Conservation (phyloP, 2,329 filamentous ascomycete genomes). For the Xylaria sp. region DNA sequence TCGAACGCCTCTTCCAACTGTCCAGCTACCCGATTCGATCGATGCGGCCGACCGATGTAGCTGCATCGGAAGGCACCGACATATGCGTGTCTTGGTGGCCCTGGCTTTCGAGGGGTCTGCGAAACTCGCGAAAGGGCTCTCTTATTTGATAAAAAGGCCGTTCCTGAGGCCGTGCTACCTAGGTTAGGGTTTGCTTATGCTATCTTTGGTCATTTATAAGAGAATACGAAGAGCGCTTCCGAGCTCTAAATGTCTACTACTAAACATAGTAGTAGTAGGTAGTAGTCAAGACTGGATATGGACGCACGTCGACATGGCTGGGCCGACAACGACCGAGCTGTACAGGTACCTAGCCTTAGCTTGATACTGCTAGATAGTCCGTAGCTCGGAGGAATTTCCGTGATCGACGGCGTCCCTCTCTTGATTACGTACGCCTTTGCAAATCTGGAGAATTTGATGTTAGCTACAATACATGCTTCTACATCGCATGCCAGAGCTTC, state of each 20-base stretch:
- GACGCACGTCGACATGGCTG: not conserved
- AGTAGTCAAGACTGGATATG: not conserved
- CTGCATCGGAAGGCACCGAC: slow-evolving; percentile 16
- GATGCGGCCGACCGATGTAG: slow-evolving; percentile 14
- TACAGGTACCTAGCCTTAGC: not conserved
- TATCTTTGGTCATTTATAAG: slow-evolving; percentile 8
- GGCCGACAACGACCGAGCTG: not conserved
- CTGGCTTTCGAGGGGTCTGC: slow-evolving; percentile 10
- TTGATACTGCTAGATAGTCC: not conserved
- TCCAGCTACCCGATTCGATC: slow-evolving; percentile 14
- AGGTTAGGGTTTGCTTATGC: slow-evolving; percentile 13
- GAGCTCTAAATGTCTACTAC: not conserved
- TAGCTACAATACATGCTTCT: too few species aligned
- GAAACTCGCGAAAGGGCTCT: slow-evolving; percentile 2
- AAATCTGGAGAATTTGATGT: not conserved
- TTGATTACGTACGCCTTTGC: not conserved
- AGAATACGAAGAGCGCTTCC: not conserved
- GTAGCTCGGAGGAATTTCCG: not conserved
- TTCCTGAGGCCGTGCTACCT: too few species aligned
- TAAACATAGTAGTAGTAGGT: too few species aligned
- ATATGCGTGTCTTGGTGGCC: slow-evolving; percentile 16
- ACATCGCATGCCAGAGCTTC: not conserved
- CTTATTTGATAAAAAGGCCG: slow-evolving; percentile 10
- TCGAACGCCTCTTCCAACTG: slow-evolving; percentile 2
- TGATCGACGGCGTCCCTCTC: not conserved